Evolutionary conservation across 1,284 basidiomycete species (phyloP), one percentile per base, ranked within the genome.

Genomic region (Tylopilus orsonianus): DNA sequence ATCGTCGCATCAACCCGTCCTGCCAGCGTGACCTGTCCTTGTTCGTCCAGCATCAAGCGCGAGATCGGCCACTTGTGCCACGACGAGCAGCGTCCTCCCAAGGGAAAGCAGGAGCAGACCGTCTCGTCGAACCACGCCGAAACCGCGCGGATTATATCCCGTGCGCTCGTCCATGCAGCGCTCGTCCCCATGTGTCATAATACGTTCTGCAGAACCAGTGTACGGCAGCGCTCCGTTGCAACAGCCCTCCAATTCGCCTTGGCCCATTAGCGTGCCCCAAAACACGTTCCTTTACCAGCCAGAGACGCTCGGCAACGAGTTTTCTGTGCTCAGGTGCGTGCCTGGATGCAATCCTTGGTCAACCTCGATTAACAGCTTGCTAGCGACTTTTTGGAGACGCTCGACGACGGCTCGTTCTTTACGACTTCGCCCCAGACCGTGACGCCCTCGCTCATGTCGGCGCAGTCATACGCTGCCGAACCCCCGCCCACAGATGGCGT

Each of bases 21-120:
- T 35, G 20, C n/a, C n/a, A n/a, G n/a, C n/a, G 32, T 49, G 44
- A 48, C 45, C 45, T 27, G 24, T 48, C 18, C 26, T 5, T n/a
- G n/a, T n/a, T n/a, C n/a, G n/a, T n/a, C 32, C 61, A 94, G 92
- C 60, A 90, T 94, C 57, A 94, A 94, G 68, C 82, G 93, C 46
- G 92, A 93, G 65, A 95, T 94, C 55, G 89, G 90, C 0, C 90
- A 94, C 70, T 75, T 94, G 9, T 95, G 92, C 62, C 87, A 93
- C 62, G 91, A 94, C 69, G 90, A 93, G 62, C 81, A 81, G 44
- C 80, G 87, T 50, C 79, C 77, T 5, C 56, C 65, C 7, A 73
- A 77, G 62, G 65, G 68, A 44, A 81, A 79, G 54, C 69, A 69
- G 65, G 46, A 58, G 61, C 5, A 34, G 64, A 10, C 49, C 16